phyloP scores from a whole-genome alignment of 805 yeast species.

The Ogataea allantospora region DNA sequence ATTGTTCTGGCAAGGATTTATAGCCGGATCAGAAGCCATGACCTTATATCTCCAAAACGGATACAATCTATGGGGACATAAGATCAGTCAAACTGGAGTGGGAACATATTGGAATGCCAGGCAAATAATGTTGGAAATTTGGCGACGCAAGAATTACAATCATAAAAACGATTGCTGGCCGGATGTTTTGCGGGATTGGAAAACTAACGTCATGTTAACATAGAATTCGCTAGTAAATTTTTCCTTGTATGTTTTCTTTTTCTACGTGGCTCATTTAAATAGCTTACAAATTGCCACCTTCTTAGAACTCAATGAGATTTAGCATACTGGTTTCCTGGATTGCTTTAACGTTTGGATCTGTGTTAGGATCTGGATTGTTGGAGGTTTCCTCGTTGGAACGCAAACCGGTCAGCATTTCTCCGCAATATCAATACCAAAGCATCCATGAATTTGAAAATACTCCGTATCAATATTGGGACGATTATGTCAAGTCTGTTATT shows the following conservation, averaged over 20 bases:
- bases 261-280: slow-evolving; percentile 9
- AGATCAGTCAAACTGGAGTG: slow-evolving; percentile 54
- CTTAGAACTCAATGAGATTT: slow-evolving; percentile 3
- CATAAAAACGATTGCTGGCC: slow-evolving; percentile 71
- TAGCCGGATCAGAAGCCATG: slow-evolving; percentile 80
- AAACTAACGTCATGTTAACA: slow-evolving; percentile 74
- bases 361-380: slow-evolving; percentile 12
- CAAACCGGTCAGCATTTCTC: slow-evolving; percentile 24
- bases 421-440: slow-evolving; percentile 26
- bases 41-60: slow-evolving; percentile 57
- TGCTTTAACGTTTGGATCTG: neutral
- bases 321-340: slow-evolving; percentile 1
- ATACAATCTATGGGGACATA: slow-evolving; percentile 72
- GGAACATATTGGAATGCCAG: slow-evolving; percentile 88
- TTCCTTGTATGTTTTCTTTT: neutral
- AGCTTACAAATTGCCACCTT: slow-evolving; percentile 4
- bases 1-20: slow-evolving; percentile 84
- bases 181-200: slow-evolving; percentile 79
- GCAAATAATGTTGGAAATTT: slow-evolving; percentile 81
- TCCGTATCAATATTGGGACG: slow-evolving; percentile 28
- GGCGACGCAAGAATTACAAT: slow-evolving; percentile 67
- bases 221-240: slow-evolving; percentile 23
- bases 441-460: slow-evolving; percentile 33
- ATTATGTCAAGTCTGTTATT: slow-evolving; percentile 24
- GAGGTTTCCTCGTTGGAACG: slow-evolving; percentile 23